phyloP scores from a whole-genome alignment of 1,284 basidiomycete species.

The Phylloporus sp. region DNA sequence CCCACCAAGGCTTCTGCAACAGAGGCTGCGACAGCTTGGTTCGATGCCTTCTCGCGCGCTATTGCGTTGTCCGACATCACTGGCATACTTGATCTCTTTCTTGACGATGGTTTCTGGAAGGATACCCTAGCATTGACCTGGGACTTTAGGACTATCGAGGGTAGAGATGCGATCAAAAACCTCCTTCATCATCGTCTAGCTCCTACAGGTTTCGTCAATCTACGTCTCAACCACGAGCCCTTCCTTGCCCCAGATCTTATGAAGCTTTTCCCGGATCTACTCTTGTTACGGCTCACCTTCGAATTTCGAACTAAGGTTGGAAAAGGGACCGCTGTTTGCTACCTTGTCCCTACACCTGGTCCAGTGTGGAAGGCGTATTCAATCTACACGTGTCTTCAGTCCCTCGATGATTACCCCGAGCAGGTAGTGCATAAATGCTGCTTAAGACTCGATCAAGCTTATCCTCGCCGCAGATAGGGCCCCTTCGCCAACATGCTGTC shows the following conservation, averaged over 20 bases:
- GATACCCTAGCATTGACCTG: constrained; percentile 27
- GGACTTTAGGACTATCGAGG: constrained; percentile 34
- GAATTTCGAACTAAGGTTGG: constrained; percentile 30
- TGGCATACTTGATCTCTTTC: constrained; percentile 30
- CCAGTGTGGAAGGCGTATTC: constrained; percentile 35
- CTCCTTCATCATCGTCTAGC: constrained; percentile 34
- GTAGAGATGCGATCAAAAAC: constrained; percentile 26
- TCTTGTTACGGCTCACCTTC: constrained; percentile 29
- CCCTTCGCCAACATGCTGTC: constrained; percentile 19
- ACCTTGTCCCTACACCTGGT: constrained; percentile 22
- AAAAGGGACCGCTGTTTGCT: constrained; percentile 26
- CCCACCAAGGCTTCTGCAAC: constrained; percentile 24
- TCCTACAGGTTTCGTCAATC: constrained; percentile 35
- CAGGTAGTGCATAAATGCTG: constrained; percentile 13
- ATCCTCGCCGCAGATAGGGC: constrained; percentile 22
- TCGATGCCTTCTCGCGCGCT: constrained; percentile 36
- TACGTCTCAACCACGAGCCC: constrained; percentile 21
- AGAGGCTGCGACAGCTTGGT: constrained; percentile 35
- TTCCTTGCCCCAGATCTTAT: constrained; percentile 27
- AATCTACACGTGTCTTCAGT: constrained; percentile 51
- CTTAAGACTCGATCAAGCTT: constrained; percentile 4
- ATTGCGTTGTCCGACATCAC: constrained; percentile 32
- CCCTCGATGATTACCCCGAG: constrained; percentile 50
- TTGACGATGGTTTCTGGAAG: constrained; percentile 28
- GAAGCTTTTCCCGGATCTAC: constrained; percentile 30